These are phyloP conservation scores for Volvox africanus DNA, from an alignment of 139 green algal species.

Conservation along the genomic window DNA sequence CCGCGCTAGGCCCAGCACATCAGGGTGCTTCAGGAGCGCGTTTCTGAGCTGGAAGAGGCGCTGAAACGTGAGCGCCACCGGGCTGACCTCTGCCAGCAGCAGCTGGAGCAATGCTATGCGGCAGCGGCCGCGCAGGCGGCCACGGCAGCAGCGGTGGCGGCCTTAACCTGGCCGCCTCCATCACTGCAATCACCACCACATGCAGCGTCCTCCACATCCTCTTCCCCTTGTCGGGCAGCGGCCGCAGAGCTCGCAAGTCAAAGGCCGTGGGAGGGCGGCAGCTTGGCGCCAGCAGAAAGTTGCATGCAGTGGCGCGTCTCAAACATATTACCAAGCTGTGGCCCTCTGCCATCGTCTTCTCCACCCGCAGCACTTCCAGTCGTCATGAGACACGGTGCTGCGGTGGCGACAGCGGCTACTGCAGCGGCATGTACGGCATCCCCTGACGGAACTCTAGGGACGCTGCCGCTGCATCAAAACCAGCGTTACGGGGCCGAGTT, in stretches of 20 bases:
- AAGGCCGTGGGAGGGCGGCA: no score
- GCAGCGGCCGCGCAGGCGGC: background rate
- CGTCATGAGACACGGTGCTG: background rate
- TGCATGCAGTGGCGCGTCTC: no score
- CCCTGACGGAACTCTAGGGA: background rate
- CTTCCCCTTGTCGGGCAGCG: no score
- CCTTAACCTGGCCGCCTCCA: no score
- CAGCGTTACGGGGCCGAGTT: background rate
- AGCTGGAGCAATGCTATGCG: slow-evolving; percentile 34
- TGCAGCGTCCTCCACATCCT: background rate
- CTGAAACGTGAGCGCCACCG: slow-evolving; percentile 44
- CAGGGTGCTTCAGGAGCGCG: slow-evolving; percentile 5
- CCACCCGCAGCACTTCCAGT: no score
- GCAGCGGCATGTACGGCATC: background rate
- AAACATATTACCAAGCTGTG: no score
- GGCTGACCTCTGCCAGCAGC: slow-evolving; percentile 35
- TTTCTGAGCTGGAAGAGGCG: slow-evolving; percentile 35
- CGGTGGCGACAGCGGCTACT: background rate
- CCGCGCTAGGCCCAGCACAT: slow-evolving; percentile 9
- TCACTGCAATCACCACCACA: background rate
- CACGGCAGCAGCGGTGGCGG: background rate
- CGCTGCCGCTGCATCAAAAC: background rate
- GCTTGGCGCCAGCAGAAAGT: no score
- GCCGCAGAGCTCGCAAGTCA: no score
- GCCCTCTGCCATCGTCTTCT: no score